These are phyloP conservation scores for Arthrobotrys sinensis DNA, from an alignment of 2,329 filamentous ascomycete species.

Conservation along the genomic window DNA sequence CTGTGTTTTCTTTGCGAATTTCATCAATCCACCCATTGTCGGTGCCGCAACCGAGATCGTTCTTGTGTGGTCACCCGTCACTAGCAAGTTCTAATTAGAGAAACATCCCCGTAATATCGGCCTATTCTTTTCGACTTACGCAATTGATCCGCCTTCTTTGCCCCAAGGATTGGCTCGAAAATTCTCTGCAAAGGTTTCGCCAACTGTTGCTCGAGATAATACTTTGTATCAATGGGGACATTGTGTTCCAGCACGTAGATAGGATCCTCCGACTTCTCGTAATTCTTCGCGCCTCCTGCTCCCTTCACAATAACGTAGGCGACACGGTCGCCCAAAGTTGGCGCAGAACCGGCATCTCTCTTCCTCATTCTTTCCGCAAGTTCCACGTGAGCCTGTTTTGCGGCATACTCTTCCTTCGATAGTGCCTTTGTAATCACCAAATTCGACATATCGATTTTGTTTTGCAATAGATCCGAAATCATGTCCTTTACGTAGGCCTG, in stretches of 20 bases:
- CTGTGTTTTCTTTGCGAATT: conserved; percentile 96
- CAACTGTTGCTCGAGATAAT: conserved; percentile 98
- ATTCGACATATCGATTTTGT: conserved; percentile 99
- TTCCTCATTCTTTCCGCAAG: conserved; percentile 97
- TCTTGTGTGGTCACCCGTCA: conserved; percentile 95
- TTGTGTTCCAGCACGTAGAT: conserved; percentile 98
- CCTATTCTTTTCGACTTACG: conserved; percentile 64
- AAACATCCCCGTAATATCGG: background rate
- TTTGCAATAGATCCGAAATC: conserved; percentile 94
- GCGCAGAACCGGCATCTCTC: conserved; percentile 90
- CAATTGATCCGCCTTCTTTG: conserved; percentile 88
- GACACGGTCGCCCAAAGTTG: conserved; percentile 92
- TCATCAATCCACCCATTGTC: conserved; percentile 94
- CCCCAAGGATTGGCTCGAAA: conserved; percentile 96
- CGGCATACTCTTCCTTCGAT: conserved; percentile 88
- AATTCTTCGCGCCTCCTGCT: conserved; percentile 89
- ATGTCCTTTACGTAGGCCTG: conserved; percentile 98
- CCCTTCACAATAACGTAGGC: conserved; percentile 98
- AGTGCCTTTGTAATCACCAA: conserved; percentile 98
- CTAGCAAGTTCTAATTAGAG: conserved; percentile 41
- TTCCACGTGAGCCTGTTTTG: conserved; percentile 96
- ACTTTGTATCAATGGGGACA: conserved; percentile 96
- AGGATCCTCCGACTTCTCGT: conserved; percentile 96
- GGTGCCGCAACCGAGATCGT: conserved; percentile 93
- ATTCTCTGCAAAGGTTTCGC: conserved; percentile 94